Conservation (phyloP, 108 stramenopile genomes). For the Cylindrotheca closterium region DNA sequence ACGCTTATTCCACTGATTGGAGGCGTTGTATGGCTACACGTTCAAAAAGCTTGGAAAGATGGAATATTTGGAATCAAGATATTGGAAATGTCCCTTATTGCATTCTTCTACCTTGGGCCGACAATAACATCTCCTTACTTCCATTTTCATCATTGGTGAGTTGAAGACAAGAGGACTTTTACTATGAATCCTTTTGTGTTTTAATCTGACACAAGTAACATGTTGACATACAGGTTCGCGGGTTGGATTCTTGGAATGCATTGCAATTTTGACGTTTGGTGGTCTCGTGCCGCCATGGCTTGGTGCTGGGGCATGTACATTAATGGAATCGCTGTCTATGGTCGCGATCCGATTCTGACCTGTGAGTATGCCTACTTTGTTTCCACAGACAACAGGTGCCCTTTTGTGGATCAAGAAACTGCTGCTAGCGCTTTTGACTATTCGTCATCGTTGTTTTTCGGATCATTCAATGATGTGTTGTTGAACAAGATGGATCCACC, state of each 20-base stretch:
- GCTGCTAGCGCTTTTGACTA: constrained; percentile 34
- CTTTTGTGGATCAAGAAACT: constrained; percentile 25
- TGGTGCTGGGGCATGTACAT: constrained; percentile 59
- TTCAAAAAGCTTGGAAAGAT: constrained; percentile 32
- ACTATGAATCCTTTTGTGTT: too few relatives aligned
- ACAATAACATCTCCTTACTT: constrained; percentile 46
- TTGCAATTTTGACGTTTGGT: constrained; percentile 49
- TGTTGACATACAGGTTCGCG: constrained; percentile 15
- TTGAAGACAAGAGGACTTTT: too few relatives aligned
- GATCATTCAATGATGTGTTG: not conserved
- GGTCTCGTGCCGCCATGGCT: constrained; percentile 47
- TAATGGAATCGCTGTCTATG: constrained; percentile 66
- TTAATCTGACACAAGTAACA: too few relatives aligned
- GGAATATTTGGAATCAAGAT: constrained; percentile 38
- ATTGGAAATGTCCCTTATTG: constrained; percentile 37
- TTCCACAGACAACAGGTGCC: constrained; percentile 41
- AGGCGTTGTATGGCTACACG: constrained; percentile 27
- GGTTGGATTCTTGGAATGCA: constrained; percentile 64
- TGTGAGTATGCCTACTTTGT: constrained; percentile 64
- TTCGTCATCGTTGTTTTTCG: not conserved
- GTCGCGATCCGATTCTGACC: constrained; percentile 65
- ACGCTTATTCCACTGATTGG: constrained; percentile 22
- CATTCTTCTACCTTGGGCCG: constrained; percentile 42
- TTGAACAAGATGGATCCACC: constrained; percentile 9
- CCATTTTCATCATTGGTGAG: constrained; percentile 75